Evolutionary conservation across 345 rosid species (phyloP).

Genomic region (Acer negundo): DNA sequence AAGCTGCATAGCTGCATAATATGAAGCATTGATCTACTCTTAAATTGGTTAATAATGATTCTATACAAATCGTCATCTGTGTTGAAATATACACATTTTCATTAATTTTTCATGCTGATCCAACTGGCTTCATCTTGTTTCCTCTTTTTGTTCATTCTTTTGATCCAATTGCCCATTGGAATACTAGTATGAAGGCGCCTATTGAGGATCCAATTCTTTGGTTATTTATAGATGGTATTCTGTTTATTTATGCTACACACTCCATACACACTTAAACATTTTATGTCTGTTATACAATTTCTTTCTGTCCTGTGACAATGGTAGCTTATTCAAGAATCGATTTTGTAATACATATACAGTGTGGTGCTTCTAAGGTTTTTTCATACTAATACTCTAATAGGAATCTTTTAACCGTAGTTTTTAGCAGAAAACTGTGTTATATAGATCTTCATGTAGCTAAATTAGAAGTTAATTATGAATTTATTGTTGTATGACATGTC

Average conservation of each 20-base stretch:
- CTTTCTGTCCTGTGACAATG: not conserved
- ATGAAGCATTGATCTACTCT: not conserved
- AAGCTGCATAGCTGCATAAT: not conserved
- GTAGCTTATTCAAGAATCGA: not conserved
- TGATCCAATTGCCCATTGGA: no score
- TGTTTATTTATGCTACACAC: not conserved
- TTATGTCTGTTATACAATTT: not conserved
- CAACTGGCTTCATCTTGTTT: constrained; percentile 96
- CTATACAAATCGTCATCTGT: not conserved
- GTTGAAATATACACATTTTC: no score
- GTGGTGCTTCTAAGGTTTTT: not conserved
- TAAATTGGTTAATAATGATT: not conserved
- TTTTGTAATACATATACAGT: not conserved
- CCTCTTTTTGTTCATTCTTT: constrained; percentile 54
- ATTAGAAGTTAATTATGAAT: not conserved
- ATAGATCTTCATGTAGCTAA: constrained; percentile 21
- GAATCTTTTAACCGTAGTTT: not conserved
- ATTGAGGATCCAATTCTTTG: no score
- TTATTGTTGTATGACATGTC: not conserved
- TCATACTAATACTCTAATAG: not conserved
- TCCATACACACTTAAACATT: not conserved
- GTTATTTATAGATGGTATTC: not conserved
- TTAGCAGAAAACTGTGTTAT: not conserved
- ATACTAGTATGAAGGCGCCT: no score
- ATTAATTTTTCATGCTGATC: constrained; percentile 60